phyloP scores from a whole-genome alignment of 768 basidiomycete genomes.

The Boletus speciosus region DNA sequence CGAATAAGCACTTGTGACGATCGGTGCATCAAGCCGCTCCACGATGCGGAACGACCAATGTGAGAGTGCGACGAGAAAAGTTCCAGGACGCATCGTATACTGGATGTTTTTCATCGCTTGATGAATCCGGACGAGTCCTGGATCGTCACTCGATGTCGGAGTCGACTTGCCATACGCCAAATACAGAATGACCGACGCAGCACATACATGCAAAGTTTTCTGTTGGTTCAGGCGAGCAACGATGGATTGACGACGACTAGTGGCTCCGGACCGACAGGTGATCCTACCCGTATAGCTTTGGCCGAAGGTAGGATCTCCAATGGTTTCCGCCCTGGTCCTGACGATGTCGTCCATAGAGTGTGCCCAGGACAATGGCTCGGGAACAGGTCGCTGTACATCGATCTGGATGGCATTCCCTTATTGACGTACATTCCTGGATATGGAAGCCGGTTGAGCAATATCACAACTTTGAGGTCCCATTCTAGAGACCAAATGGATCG shows the following conservation, averaged over 20 bases:
- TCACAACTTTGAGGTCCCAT: constrained; percentile 45
- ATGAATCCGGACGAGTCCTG: constrained; percentile 18
- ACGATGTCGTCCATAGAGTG: constrained; percentile 33
- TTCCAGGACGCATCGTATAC: constrained; percentile 29
- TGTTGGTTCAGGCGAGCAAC: constrained; percentile 20
- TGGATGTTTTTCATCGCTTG: constrained; percentile 23
- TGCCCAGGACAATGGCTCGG: constrained; percentile 61
- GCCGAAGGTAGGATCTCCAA: constrained; percentile 30
- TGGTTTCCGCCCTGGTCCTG: neutral
- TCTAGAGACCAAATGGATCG: constrained; percentile 48
- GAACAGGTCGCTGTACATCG: constrained; percentile 51
- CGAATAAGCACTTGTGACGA: constrained; percentile 54
- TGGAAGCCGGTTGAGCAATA: constrained; percentile 46
- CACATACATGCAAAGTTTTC: constrained; percentile 20
- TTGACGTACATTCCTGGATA: constrained; percentile 54
- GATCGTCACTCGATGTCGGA: constrained; percentile 19
- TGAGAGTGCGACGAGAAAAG: constrained; percentile 44
- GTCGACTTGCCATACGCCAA: constrained; percentile 25
- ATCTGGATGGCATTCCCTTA: constrained; percentile 37
- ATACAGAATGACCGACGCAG: constrained; percentile 21
- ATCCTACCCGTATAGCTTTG: constrained; percentile 50
- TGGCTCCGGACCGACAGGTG: constrained; percentile 42
- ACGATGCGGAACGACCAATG: constrained; percentile 60
- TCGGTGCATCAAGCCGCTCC: constrained; percentile 45
- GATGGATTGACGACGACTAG: constrained; percentile 47